Base-by-base conservation (phyloP, 176 grass and related monocot genomes). In the Thinopyrum elongatum region DNA sequence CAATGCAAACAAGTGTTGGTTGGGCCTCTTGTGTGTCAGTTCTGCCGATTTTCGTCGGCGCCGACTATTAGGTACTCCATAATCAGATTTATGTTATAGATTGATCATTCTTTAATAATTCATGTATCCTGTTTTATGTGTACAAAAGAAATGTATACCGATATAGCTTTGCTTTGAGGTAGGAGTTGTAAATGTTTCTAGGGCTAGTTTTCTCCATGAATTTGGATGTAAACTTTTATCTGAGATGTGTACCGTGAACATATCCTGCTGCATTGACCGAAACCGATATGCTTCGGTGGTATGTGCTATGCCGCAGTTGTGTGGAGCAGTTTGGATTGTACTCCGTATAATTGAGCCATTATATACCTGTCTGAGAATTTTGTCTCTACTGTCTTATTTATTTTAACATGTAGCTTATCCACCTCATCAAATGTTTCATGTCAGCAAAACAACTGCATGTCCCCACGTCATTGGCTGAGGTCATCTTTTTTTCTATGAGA, bases 131-230 rank as follows among this genome's bases (percentile, higher is more conserved):
- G 73, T 70, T 61, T 12, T 78, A 74, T 83, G 26, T 88, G 74
- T 88, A 66, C 83, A 78, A 84, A 84, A 65, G 41, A 84, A 74
- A 22, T 84, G 81, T 88, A 82, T 77, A 72, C 65, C 51, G 21
- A 59, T 31, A 76, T 84, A 80, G 67, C 62, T 59, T 80, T 80
- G 81, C 41, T 28, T 84, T 29, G 29, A 79, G 39, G 60, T 84
- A 73, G 65, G 42, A 68, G 19, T 73, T 30, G 79, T 65, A 89
- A 72, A 58, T 14, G 41, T 66, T 41, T 84, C 31, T 39, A 63
- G 38, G 2, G 2, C 16, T 29, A 30, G 66, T 25, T 74, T 33
- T 38, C 10, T 57, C 39, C 53, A 57, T 60, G 23, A 55, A 83
- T 57, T 57, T 30, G 39, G 68, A 39, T 87, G 29, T 78, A 22